Evolutionary conservation across 768 basidiomycete genomes (phyloP).

Genomic region (Podaxis carcinomalis): DNA sequence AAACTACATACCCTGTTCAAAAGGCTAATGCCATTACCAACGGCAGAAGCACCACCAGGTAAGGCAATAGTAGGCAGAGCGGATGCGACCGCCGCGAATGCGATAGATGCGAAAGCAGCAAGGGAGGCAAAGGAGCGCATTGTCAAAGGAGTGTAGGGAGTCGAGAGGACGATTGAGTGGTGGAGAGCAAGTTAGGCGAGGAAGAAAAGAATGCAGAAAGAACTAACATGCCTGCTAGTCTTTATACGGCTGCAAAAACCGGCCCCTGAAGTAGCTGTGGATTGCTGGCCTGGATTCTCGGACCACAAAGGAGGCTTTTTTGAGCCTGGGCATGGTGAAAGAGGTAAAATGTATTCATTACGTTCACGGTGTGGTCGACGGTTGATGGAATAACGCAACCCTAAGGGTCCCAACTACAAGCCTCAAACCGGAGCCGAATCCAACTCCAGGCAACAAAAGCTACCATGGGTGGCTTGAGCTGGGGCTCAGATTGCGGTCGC

Average conservation of each 20-base stretch:
- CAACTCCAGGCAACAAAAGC: not conserved
- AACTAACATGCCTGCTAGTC: not conserved
- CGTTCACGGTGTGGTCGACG: not conserved
- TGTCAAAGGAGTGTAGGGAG: slow-evolving; percentile 7
- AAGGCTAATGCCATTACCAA: not conserved
- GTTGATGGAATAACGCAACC: not conserved
- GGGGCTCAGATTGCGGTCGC: not conserved
- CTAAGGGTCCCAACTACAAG: not conserved
- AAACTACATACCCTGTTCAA: not conserved
- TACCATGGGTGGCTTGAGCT: not conserved
- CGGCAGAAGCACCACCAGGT: not conserved
- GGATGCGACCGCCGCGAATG: not conserved
- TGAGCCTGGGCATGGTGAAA: not conserved
- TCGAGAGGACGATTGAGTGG: slow-evolving; percentile 12
- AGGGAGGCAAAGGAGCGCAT: slow-evolving; percentile 10
- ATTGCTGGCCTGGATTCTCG: not conserved
- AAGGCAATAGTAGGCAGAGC: slow-evolving; percentile 4
- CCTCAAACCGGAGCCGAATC: not conserved
- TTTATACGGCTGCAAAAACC: not conserved
- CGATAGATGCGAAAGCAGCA: slow-evolving; percentile 16
- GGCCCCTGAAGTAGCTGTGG: not conserved
- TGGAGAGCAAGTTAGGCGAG: not conserved
- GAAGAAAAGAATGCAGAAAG: not conserved
- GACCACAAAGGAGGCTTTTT: not conserved
- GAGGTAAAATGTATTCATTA: not conserved